Evolutionary conservation across 148 eudicot genomes (phyloP), one percentile per base, ranked within the genome.

Genomic region (Amaranthus hypochondriacus): DNA sequence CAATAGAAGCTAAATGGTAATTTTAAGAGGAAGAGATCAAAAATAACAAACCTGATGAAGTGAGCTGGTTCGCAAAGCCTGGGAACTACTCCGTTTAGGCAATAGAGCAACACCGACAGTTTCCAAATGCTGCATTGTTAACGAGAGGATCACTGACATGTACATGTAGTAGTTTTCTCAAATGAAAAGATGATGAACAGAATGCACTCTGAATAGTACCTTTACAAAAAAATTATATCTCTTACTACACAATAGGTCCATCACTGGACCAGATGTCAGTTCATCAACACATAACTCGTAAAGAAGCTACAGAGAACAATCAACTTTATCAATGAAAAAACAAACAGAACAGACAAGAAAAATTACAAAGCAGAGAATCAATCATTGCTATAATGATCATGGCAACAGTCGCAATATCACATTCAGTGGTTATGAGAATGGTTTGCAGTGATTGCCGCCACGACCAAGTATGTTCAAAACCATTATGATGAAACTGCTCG

Each of bases 251-350:
- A 96, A 75, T 60, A 96, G 84, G 77, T 96, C 99, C 96, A 96
- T 84, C 69, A 82, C 80, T 43, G 99, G 92, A 60, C 88, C 89
- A 74, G 86, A 87, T 48, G 99, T 90, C 67, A 96, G 85, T 78
- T 92, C 92, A 84, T 92, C 97, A 73, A 82, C 84, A 78, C 96
- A 90, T 78, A 92, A 78, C 75, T 92, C 94, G 76, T 92, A 87
- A 72, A 96, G 86, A 48, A 96, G 94, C 99, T 96, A 93, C 86
- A 84, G 55, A 18, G 55, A 80, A 72, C 51, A 43, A 73, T 21
- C 59, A 44, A 70, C 18, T 48, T 42, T 9, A 72, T 75, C 54
- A 74, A 67, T 42, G 51, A 6, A 79, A 52, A 48, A 7, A 62
- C 48, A 71, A 9, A 14, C 10, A 46, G 18, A 56, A 44, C 43